A percentile compares a stretch with the other conserved stretches of the same genome.
Conservation (phyloP, 2,329 filamentous ascomycete genomes). For the Cryphonectria carpinicola region DNA sequence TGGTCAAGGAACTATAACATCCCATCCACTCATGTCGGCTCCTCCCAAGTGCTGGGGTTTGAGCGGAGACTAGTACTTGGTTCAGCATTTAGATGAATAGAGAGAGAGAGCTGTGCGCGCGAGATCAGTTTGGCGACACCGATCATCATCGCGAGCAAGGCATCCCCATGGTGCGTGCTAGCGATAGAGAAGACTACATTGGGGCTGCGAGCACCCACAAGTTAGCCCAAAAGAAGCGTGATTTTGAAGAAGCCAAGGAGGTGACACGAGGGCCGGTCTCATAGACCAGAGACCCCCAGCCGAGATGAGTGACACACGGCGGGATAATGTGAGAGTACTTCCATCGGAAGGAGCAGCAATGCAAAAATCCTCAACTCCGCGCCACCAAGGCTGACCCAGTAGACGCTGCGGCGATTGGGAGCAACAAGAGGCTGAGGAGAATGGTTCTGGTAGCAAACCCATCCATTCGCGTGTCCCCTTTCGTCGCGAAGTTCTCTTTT, state of each 20-base stretch:
- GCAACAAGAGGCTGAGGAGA: background rate
- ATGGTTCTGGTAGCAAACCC: background rate
- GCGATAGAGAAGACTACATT: background rate
- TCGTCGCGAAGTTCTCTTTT: background rate
- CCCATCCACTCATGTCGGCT: background rate
- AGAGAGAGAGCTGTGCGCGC: background rate
- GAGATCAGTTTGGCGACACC: background rate
- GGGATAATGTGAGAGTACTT: background rate
- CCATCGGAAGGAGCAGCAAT: background rate
- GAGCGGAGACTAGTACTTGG: background rate
- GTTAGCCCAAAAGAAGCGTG: background rate
- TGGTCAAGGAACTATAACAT: background rate
- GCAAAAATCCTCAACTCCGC: background rate
- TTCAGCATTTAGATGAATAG: background rate
- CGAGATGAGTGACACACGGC: background rate
- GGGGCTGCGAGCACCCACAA: background rate
- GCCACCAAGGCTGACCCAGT: background rate
- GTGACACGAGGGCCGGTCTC: background rate
- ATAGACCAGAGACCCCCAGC: background rate
- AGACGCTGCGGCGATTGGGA: background rate
- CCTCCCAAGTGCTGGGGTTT: background rate
- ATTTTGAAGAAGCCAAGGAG: background rate
- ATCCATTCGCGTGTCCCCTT: background rate
- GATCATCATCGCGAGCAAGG: background rate
- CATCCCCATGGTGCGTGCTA: background rate